A percentile compares a stretch with the other conserved stretches of the same genome.
Evolutionary conservation across 192 early-diverging fungal species (phyloP).

Genomic region (Phlyctochytrium bullatum): DNA sequence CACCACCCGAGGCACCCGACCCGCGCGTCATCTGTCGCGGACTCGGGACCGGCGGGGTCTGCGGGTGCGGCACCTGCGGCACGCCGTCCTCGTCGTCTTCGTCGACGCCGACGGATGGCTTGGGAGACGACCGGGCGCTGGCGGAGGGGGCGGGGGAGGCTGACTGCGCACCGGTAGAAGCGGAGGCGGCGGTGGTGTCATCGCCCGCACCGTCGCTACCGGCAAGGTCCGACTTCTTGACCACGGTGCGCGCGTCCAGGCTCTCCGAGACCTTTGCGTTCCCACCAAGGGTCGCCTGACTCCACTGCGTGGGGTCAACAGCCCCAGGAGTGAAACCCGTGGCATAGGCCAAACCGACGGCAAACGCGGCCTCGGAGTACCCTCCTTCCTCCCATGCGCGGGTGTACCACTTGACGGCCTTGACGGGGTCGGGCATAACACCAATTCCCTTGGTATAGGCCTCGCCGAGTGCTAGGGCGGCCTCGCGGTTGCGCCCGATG

Average conservation of each 20-base stretch:
- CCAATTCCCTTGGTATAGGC: constrained; percentile 28
- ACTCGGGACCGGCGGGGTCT: constrained; percentile 7
- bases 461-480: constrained; percentile 28
- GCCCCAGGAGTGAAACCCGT: constrained; percentile 32
- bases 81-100: constrained; percentile 8
- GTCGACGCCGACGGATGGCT: neutral
- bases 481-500: constrained; percentile 22
- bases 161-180: neutral
- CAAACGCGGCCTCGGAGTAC: constrained; percentile 28
- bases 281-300: constrained; percentile 5
- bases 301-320: constrained; percentile 22
- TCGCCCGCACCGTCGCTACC: neutral
- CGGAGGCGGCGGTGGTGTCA: neutral
- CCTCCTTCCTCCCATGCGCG: constrained; percentile 28
- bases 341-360: constrained; percentile 22
- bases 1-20: neutral
- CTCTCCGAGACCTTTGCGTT: constrained; percentile 14
- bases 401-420: constrained; percentile 35
- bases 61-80: neutral
- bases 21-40: neutral
- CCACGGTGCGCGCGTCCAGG: constrained; percentile 9
- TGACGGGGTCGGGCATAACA: constrained; percentile 22
- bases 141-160: neutral
- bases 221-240: constrained; percentile 1
- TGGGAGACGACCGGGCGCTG: neutral